phyloP scores from a whole-genome alignment of 75 land plant species.

The Sequoia sempervirens region DNA sequence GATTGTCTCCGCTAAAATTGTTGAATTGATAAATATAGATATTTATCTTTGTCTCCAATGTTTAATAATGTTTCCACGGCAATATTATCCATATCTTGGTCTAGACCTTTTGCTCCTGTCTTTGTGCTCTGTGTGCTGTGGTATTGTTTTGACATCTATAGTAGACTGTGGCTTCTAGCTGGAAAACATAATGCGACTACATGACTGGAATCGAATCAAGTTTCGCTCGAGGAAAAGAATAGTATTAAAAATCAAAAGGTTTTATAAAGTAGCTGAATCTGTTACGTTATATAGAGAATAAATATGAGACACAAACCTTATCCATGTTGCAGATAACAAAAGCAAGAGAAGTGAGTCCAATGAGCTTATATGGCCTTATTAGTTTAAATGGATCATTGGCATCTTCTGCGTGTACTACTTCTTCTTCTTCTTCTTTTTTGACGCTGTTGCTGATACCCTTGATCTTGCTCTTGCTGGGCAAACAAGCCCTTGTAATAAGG shows the following conservation, averaged over 20 bases:
- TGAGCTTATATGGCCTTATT: slow-evolving; percentile 75
- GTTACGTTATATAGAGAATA: too few species aligned
- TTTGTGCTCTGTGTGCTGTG: background rate
- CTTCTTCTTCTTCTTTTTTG: background rate
- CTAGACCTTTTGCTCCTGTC: background rate
- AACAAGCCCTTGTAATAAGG: background rate
- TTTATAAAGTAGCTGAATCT: too few species aligned
- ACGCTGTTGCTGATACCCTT: background rate
- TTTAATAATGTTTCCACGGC: background rate
- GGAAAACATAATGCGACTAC: too few species aligned
- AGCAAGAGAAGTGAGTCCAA: slow-evolving; percentile 82
- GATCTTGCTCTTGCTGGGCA: background rate
- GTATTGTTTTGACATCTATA: background rate
- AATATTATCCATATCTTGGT: too few species aligned
- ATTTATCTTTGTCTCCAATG: background rate
- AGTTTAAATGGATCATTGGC: slow-evolving; percentile 64
- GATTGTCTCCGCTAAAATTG: too few species aligned
- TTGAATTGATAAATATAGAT: background rate
- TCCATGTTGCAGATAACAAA: slow-evolving; percentile 99
- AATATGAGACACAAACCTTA: slow-evolving; percentile 47
- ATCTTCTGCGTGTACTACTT: background rate
- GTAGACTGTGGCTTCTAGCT: too few species aligned
- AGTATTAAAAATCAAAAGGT: background rate
- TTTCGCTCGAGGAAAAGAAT: background rate
- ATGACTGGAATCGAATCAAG: background rate